Evolutionary conservation across 768 basidiomycete species (phyloP).

Genomic region (Psilocybe subaeruginosa): DNA sequence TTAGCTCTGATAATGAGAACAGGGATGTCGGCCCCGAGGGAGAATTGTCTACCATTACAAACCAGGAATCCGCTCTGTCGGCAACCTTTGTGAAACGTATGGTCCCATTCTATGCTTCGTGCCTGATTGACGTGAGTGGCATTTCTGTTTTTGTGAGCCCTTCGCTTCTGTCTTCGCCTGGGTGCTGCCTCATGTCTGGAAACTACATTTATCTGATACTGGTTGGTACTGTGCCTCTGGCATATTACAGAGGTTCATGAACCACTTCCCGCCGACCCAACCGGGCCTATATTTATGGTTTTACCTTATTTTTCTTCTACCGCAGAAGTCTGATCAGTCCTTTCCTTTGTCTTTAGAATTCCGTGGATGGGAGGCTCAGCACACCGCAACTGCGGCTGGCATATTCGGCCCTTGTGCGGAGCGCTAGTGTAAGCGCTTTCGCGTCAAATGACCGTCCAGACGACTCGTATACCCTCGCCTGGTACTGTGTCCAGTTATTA

Average conservation of each 20-base stretch:
- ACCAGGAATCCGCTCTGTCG: conserved; percentile 23
- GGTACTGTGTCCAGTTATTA: conserved; percentile 67
- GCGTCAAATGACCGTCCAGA: conserved; percentile 19
- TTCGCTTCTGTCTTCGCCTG: conserved; percentile 5
- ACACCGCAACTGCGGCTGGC: conserved; percentile 73
- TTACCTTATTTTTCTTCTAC: conserved; percentile 1
- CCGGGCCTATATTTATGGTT: background rate
- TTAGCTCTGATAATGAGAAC: conserved; percentile 11
- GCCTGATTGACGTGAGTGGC: conserved; percentile 66
- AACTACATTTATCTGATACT: background rate
- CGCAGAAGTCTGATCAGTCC: conserved; percentile 8
- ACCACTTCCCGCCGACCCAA: background rate
- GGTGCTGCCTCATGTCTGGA: conserved; percentile 2
- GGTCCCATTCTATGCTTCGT: conserved; percentile 74
- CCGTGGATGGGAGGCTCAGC: conserved; percentile 60
- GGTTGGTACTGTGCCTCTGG: background rate
- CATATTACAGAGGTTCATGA: background rate
- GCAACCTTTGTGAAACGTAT: conserved; percentile 53
- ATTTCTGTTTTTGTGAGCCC: conserved; percentile 4
- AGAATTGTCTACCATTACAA: conserved; percentile 2
- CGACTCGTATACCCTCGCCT: conserved; percentile 53
- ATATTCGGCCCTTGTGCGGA: conserved; percentile 69
- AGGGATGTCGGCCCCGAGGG: conserved; percentile 18
- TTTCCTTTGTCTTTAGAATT: conserved; percentile 52
- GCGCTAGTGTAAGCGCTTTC: conserved; percentile 49